Conservation (phyloP, 176 grass and related monocot genomes). For the Eragrostis curvula region DNA sequence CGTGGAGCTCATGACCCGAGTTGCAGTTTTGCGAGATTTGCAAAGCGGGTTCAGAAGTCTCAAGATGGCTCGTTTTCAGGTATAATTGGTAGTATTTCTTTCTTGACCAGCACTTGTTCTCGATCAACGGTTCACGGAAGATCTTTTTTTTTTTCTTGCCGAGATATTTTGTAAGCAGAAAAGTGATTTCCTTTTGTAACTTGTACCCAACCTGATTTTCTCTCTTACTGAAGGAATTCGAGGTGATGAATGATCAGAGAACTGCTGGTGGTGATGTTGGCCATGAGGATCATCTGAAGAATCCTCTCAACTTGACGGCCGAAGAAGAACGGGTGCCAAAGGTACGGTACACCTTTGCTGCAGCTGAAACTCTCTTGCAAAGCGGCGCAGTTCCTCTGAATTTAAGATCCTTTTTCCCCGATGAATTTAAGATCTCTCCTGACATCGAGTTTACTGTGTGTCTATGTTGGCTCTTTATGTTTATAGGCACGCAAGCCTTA, state of each 20-base stretch:
- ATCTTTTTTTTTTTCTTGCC: neutral
- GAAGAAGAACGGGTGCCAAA: constrained; percentile 47
- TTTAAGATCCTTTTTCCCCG: neutral
- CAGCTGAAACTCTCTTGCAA: no score
- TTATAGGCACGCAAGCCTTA: constrained; percentile 88
- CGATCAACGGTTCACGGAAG: no score
- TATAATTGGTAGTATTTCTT: neutral
- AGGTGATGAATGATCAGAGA: neutral
- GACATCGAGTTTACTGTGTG: neutral
- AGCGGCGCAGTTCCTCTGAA: neutral
- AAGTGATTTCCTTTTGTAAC: neutral
- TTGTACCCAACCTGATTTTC: neutral
- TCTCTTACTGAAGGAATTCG: constrained; percentile 27
- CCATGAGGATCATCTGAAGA: constrained; percentile 22
- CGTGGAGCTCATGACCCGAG: neutral
- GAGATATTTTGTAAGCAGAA: neutral
- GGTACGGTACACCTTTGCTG: constrained; percentile 38
- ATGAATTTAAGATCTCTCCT: constrained; percentile 16
- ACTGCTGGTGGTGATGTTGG: neutral
- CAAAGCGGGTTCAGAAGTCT: neutral
- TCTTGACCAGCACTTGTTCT: neutral
- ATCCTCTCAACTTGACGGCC: constrained; percentile 26
- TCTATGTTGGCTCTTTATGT: constrained; percentile 6
- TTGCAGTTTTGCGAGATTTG: constrained; percentile 9
- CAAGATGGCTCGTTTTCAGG: constrained; percentile 50